Percentiles rank a stretch among this genome's conserved stretches.
phyloP scores from a whole-genome alignment of 2,329 filamentous ascomycete genomes.

The Fusarium incarnatum region DNA sequence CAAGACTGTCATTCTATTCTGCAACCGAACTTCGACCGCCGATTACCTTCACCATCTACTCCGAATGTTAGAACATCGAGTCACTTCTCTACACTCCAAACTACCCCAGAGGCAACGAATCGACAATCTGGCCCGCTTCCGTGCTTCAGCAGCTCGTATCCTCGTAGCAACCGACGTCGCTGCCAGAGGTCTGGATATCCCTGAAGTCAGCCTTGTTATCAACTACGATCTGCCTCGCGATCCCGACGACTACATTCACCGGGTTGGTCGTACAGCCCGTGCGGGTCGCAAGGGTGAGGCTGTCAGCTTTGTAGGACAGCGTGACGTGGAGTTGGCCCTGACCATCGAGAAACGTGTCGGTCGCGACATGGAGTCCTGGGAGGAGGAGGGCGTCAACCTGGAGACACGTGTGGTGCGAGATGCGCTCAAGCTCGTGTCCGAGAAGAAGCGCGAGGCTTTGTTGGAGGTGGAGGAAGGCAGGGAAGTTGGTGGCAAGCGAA shows the following conservation, averaged over 20 bases:
- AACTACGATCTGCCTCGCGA: conserved; percentile 98
- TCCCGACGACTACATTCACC: conserved; percentile 96
- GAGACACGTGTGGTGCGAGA: conserved; percentile 89
- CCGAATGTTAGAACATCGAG: conserved; percentile 85
- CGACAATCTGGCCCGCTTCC: conserved; percentile 90
- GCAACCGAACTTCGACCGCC: conserved; percentile 90
- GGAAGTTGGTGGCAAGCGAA: conserved; percentile 89
- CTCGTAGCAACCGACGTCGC: conserved; percentile 96
- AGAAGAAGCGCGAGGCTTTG: conserved; percentile 93
- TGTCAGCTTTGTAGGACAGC: conserved; percentile 90
- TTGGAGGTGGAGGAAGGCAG: conserved; percentile 92
- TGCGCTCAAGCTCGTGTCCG: conserved; percentile 87
- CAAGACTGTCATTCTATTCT: conserved; percentile 91
- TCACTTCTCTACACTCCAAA: conserved; percentile 89
- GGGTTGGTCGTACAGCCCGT: conserved; percentile 93
- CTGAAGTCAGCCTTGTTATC: conserved; percentile 87
- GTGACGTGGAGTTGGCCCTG: conserved; percentile 90
- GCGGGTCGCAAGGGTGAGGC: conserved; percentile 86
- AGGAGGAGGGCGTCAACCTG: conserved; percentile 92
- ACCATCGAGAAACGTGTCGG: conserved; percentile 90
- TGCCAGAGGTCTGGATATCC: conserved; percentile 93
- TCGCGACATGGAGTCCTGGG: conserved; percentile 82
- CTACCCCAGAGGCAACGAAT: conserved; percentile 87
- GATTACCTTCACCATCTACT: conserved; percentile 90
- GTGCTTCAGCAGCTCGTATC: conserved; percentile 87